Base-by-base conservation (phyloP, 176 grass and related monocot species). In the Tillandsia leiboldiana region DNA sequence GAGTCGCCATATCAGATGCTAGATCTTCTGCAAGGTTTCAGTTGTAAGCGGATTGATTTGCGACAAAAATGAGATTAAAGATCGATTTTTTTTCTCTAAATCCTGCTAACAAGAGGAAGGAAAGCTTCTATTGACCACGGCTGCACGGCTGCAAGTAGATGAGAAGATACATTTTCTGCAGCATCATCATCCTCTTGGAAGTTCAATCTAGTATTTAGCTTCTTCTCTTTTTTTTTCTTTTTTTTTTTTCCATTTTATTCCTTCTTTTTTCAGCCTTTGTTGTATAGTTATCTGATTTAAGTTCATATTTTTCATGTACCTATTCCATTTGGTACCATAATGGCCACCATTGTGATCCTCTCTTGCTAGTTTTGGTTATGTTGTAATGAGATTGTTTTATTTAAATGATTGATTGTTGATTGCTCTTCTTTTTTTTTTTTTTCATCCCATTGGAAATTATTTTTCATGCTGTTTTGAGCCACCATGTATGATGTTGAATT, bases 21-120 rank as follows among this genome's bases (percentile, higher is more conserved):
- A 79, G 74, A 65, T 73, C 79, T 6, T 80, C 83, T 11, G 76
- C 69, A 3, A 79, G 83, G 56, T 79, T 86, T 67, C 79, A 51
- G 72, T 61, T 1, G n/a, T 42, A 42, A 42, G 22, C 22, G 8
- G 6, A 61, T 18, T 61, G 15, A 61, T 15, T 7, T 20, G 22
- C 17, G 56, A 23, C 7, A 23, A 14, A n/a, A 58, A 58, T 20
- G 54, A 58, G 17, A 61, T 15, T 9, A 9, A 18, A 22, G 18
- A 18, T 61, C 15, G 4, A 33, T 33, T 33, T 42, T 42, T 42
- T 42, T 42, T 42, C 4, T 42, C 33, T 42, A 6, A 42, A 42
- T 42, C 22, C 13, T 61, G 17, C 56, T 23, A 61, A 61, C 17
- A 61, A 61, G 56, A 61, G 12, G 17, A 61, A 61, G 12, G 17